Evolutionary conservation across 768 basidiomycete species (phyloP), one percentile per base, ranked within the genome.

Genomic region (Agrocybe chaxingu): DNA sequence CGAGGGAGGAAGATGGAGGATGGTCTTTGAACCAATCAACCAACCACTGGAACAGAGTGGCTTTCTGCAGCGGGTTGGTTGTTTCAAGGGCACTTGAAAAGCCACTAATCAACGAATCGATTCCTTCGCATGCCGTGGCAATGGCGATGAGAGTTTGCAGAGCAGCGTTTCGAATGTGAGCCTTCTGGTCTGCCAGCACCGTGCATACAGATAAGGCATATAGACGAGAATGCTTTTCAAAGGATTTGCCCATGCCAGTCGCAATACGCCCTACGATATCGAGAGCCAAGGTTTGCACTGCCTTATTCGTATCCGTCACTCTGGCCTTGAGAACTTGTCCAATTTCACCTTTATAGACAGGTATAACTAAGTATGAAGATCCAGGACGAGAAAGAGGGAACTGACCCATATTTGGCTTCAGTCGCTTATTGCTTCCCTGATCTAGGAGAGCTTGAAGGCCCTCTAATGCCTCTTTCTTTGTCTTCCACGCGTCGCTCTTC

Each of bases 401-500:
- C 66, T 55, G 65, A 91, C 93, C 92, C 85, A 99, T 92, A 7
- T 71, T 79, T 18, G 92, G 79, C 67, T 98, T 98, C 50, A 99
- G 65, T 11, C 97, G 84, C 61, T 96, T 96, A 66, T 98, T 98
- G 38, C 81, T 77, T 44, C 91, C 90, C 69, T 93, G 88, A 61
- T 98, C 95, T 32, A 99, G 70, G 51, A 92, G 79, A 0, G 80
- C 83, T 61, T 92, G 87, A 12, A 98, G 66, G 0, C 75, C 73
- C 66, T 98, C 97, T 51, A 98, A 74, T 3, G 91, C 94, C 61
- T 98, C 96, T 66, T 99, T 99, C 70, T 95, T 87, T 1, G 82
- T 84, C 72, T 98, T 98, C 96, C 96, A 99, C 0, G 92, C 86
- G 56, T 96, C 95, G 58, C 85, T 96, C 71, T 92, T 94, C 8